Conservation (phyloP, 345 rosid species). For the Dovyalis caffra region DNA sequence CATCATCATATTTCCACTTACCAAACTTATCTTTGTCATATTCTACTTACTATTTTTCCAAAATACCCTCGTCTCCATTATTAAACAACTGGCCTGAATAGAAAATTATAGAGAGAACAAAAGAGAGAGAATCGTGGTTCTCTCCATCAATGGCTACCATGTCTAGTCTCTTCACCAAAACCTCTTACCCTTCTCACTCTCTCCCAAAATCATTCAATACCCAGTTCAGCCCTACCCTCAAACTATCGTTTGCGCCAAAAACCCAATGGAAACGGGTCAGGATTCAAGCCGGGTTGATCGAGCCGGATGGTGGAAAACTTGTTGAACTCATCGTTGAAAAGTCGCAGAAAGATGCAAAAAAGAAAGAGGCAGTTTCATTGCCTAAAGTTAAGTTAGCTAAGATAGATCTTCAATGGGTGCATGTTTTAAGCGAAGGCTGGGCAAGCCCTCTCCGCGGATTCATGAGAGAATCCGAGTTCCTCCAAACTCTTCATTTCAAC, state of each 20-base stretch:
- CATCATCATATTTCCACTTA: background rate
- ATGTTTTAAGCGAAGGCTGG: slow-evolving; percentile 99
- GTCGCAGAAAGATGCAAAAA: slow-evolving; percentile 48
- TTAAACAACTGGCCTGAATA: slow-evolving; percentile 2
- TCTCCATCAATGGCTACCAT: slow-evolving; percentile 60
- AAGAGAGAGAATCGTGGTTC: background rate
- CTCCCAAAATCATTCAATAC: slow-evolving; percentile 39
- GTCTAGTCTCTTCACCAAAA: slow-evolving; percentile 40
- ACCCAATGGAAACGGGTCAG: slow-evolving; percentile 14
- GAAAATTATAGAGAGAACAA: background rate
- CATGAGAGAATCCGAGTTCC: slow-evolving; percentile 99
- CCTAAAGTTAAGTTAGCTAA: slow-evolving; percentile 63
- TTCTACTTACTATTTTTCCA: background rate
- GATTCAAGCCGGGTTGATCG: slow-evolving; percentile 56
- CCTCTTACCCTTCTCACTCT: slow-evolving; percentile 38
- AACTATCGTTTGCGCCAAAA: slow-evolving; percentile 31
- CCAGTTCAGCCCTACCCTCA: slow-evolving; percentile 39
- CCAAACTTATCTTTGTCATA: background rate
- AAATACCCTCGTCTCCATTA: slow-evolving; percentile 14
- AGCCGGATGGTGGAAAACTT: slow-evolving; percentile 88
- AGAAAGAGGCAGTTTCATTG: slow-evolving; percentile 56
- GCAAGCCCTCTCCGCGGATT: slow-evolving; percentile 93
- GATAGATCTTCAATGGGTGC: slow-evolving; percentile 89
- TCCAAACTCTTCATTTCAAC: slow-evolving; percentile 99
- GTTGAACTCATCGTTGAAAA: slow-evolving; percentile 66